These are phyloP conservation scores for Fusarium sp. DNA, from an alignment of 2,329 filamentous ascomycete species.

Conservation along the genomic window DNA sequence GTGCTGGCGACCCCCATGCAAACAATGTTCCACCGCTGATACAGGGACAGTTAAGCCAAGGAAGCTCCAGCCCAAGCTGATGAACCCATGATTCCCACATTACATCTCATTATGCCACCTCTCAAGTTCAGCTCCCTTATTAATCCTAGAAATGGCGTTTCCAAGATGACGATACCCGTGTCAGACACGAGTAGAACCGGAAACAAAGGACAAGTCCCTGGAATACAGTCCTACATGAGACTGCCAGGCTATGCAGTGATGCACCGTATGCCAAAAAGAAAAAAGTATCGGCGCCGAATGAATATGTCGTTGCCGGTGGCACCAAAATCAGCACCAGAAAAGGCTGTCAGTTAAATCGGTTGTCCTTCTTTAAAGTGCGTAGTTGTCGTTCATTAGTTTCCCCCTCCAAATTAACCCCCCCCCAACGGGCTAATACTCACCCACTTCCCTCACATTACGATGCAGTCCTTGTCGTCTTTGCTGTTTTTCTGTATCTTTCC, in stretches of 20 bases:
- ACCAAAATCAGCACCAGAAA: constrained; percentile 1
- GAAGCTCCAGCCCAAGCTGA: neutral
- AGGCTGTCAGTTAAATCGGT: constrained; percentile 14
- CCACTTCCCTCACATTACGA: constrained; percentile 64
- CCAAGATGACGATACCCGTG: constrained; percentile 25
- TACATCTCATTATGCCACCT: constrained; percentile 15
- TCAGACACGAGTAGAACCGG: constrained; percentile 16
- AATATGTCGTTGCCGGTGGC: constrained; percentile 14
- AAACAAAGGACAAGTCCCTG: constrained; percentile 34
- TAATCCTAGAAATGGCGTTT: constrained; percentile 30
- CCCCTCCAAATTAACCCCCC: constrained; percentile 27
- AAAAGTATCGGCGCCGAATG: constrained; percentile 25
- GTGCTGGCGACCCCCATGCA: neutral
- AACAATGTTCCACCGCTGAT: neutral
- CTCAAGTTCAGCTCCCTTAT: constrained; percentile 7
- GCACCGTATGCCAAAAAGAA: constrained; percentile 38
- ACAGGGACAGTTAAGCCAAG: neutral
- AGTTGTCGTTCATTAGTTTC: constrained; percentile 44
- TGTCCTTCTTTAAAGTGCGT: constrained; percentile 11
- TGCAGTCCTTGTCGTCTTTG: constrained; percentile 70
- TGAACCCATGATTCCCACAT: neutral
- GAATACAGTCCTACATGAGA: constrained; percentile 24
- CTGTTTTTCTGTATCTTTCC: constrained; percentile 66
- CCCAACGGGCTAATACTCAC: neutral
- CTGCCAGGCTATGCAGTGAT: constrained; percentile 32